Base-by-base conservation (phyloP, 2,329 filamentous ascomycete genomes). In the Lachnellula cervina region DNA sequence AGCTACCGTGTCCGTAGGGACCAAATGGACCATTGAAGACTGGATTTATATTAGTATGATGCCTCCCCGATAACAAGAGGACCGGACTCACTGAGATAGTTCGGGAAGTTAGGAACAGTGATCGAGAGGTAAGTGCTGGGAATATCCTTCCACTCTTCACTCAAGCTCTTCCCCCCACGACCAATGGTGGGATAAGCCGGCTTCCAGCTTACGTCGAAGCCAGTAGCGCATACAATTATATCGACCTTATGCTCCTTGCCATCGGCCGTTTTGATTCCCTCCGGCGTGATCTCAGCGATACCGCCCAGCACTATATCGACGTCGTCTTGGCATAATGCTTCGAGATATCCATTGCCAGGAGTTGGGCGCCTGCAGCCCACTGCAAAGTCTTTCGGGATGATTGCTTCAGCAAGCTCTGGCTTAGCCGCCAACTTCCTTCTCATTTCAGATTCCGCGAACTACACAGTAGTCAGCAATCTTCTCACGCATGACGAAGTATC, bases 361-460 rank as follows among this genome's bases (percentile, higher is more conserved):
- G 28, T 32, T 32, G 28, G 28, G 38, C 83, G 83, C 48, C 84
- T 89, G 3, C 90, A 96, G 66, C 93, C 93, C 5, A 97, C 93
- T 4, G 92, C 92, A 38, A 89, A 83, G 69, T 88, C 97, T 13
- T 89, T 97, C 4, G 93, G 93, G 55, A 63, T 45, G 56, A 61
- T 61, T 6, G 37, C 37, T 23, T 62, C 51, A 23, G 52, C 51
- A 50, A 59, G 46, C 32, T 32, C 42, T n/a, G 55, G 49, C 21
- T 56, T 62, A 14, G 37, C 43, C 21, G 32, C 56, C 25, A 62
- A 32, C 55, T 73, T 70, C 17, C 44, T 43, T 23, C 34, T 53
- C 59, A 61, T 58, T 32, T 32, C 55, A 6, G 17, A 35, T 49
- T 53, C 52, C 11, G 51, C 56, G 19, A 60, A 60, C 13, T 32